Base-by-base conservation (phyloP, 148 eudicot genomes). In the Oxyria digyna region DNA sequence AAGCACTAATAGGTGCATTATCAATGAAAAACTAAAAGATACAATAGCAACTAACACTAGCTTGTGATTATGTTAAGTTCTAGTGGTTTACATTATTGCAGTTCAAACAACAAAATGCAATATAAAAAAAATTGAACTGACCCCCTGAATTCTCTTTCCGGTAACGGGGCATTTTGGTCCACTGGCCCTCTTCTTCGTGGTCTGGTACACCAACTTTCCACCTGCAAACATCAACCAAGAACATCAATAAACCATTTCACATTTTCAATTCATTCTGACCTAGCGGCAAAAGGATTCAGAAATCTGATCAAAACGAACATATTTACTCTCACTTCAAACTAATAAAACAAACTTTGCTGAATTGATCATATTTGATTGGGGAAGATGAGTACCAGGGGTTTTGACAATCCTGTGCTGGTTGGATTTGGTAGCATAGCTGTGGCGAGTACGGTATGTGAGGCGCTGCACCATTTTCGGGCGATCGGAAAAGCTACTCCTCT, bases 391-490 rank as follows among this genome's bases (percentile, higher is more conserved):
- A 85, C 89, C 89, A 21, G 89, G 89, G 42, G 87, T 85, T 78
- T 85, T 85, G 74, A 85, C 89, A 71, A 85, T 62, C 43, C 89
- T 66, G 54, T 82, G 86, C 72, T 82, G 84, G 81, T 82, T 85
- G 4, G 89, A 85, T 72, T 85, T 85, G 81, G 89, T 85, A 67
- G 89, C 86, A 72, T 85, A 85, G 71, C 86, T 85, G 49, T 85
- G 89, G 29, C 89, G 74, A 6, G 42, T 71, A 1, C 87, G 80
- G 74, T 85, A 85, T 4, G 85, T 83, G 10, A 85, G 71, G 37
- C 89, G 81, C 49, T 81, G 82, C 68, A 83, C 89, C 89, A 85
- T 85, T 65, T 64, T 79, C 67, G 41, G 33, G 10, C 37, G 38
- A 59, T 54, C 17, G 62, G 62, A 54, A 54, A 23, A 23, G 31